Evolutionary conservation across 768 basidiomycete species (phyloP).

Genomic region (Lactifluus piperatus): DNA sequence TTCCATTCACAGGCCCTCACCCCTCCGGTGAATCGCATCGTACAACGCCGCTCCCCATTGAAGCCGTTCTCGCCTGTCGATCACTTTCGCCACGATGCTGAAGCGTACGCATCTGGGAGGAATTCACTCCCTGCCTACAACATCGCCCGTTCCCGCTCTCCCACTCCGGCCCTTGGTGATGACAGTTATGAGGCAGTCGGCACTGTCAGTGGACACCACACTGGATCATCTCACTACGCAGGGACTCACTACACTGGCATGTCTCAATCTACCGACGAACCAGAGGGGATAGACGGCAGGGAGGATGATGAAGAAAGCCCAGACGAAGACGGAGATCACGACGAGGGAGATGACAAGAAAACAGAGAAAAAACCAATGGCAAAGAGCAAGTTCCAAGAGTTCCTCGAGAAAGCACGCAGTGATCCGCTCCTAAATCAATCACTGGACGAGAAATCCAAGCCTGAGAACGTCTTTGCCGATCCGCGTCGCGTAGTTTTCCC

Average conservation of each 20-base stretch:
- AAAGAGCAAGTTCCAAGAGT: conserved; percentile 12
- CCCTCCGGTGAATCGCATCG: conserved; percentile 10
- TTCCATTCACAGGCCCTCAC: conserved; percentile 13
- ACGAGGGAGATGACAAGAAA: conserved; percentile 22
- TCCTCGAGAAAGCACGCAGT: not conserved
- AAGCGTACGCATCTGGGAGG: conserved; percentile 61
- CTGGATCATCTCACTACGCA: conserved; percentile 23
- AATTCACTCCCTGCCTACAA: conserved; percentile 40
- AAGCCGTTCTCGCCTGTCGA: conserved; percentile 34
- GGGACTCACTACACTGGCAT: conserved; percentile 4
- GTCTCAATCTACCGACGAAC: not conserved
- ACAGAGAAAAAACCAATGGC: conserved; percentile 7
- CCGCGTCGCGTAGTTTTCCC: conserved; percentile 8
- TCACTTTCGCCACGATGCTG: conserved; percentile 56
- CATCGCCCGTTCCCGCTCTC: conserved; percentile 61
- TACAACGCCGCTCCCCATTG: conserved; percentile 6
- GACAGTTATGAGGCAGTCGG: conserved; percentile 59
- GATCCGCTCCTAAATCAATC: conserved; percentile 28
- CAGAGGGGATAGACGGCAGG: not conserved
- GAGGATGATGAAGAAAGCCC: not conserved
- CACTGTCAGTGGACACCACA: conserved; percentile 49
- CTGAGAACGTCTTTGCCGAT: conserved; percentile 18
- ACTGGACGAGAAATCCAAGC: conserved; percentile 23
- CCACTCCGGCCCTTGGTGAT: conserved; percentile 66
- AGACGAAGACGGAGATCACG: conserved; percentile 14